Evolutionary conservation across 2,329 filamentous ascomycete species (phyloP).

Genomic region (Microsporum ferrugineum): DNA sequence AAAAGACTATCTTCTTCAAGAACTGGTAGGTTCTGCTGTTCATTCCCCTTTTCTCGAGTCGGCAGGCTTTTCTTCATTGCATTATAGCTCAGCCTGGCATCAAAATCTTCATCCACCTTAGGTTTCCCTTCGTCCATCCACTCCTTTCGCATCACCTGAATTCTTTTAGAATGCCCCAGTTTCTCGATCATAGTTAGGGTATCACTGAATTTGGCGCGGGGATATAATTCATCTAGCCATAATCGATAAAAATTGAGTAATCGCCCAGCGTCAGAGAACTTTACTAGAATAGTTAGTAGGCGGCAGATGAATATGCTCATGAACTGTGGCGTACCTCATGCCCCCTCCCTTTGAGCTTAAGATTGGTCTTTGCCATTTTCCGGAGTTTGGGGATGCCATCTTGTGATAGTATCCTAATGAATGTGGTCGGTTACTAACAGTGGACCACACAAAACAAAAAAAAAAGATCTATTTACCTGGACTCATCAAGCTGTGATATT

Average conservation of each 20-base stretch:
- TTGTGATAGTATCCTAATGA: slow-evolving; percentile 60
- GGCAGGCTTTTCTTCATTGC: neutral
- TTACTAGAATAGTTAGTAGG: neutral
- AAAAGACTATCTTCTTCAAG: neutral
- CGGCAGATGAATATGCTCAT: neutral
- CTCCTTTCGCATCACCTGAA: slow-evolving; percentile 62
- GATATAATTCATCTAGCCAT: slow-evolving; percentile 94
- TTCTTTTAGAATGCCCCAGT: slow-evolving; percentile 68
- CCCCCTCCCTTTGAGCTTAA: slow-evolving; percentile 84
- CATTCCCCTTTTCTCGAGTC: neutral
- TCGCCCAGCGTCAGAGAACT: slow-evolving; percentile 74
- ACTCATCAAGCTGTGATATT: slow-evolving; percentile 76
- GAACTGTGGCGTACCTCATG: slow-evolving; percentile 55
- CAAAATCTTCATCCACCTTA: neutral
- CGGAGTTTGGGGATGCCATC: slow-evolving; percentile 75
- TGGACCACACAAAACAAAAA: no score
- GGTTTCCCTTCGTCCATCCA: slow-evolving; percentile 65
- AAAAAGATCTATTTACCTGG: slow-evolving; percentile 40
- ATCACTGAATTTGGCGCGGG: slow-evolving; percentile 86
- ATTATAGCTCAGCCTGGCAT: neutral
- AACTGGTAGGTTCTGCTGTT: neutral
- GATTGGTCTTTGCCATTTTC: slow-evolving; percentile 52
- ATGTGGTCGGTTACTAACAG: no score
- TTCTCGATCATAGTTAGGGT: slow-evolving; percentile 86
- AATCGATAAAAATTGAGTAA: slow-evolving; percentile 86